Percentiles rank a stretch among this genome's conserved stretches.
Evolutionary conservation across 371 early-diverging fungal species (phyloP).

Genomic region (Mucor saturninus): DNA sequence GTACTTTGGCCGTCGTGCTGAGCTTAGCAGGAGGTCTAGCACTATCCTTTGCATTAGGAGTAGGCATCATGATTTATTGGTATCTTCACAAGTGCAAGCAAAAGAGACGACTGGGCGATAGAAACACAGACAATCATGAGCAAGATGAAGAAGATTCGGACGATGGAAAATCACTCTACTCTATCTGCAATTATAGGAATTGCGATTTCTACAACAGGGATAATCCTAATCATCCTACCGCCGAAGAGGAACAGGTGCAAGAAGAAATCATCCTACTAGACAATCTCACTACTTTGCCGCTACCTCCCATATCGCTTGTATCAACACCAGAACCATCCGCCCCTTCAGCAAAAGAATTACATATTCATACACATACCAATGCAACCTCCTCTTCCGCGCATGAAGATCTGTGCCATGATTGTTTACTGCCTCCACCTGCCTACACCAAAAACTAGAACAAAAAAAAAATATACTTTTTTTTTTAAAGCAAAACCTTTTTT

Average conservation of each 20-base stretch:
- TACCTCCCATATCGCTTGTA: conserved; percentile 8
- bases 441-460: conserved; percentile 16
- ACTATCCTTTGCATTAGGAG: conserved; percentile 29
- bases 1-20: conserved; percentile 28
- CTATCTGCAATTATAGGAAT: not conserved
- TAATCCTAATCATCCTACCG: not conserved
- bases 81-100: conserved; percentile 20
- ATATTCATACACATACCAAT: not conserved
- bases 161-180: conserved; percentile 4
- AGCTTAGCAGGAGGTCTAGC: conserved; percentile 30
- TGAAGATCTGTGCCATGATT: conserved; percentile 23
- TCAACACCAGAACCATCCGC: conserved; percentile 27
- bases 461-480: not conserved
- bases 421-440: conserved; percentile 25
- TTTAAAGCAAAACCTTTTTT: conserved; percentile 10
- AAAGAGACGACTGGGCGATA: conserved; percentile 6
- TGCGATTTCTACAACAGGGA: conserved; percentile 3
- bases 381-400: not conserved
- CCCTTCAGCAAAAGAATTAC: conserved; percentile 28
- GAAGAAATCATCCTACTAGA: not conserved
- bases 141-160: conserved; percentile 1
- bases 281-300: not conserved
- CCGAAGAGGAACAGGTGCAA: not conserved
- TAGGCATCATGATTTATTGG: conserved; percentile 35
- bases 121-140: not conserved